These are phyloP conservation scores for Paraphaeosphaeria minitans DNA, from an alignment of 2,329 filamentous ascomycete genomes.

Conservation along the genomic window DNA sequence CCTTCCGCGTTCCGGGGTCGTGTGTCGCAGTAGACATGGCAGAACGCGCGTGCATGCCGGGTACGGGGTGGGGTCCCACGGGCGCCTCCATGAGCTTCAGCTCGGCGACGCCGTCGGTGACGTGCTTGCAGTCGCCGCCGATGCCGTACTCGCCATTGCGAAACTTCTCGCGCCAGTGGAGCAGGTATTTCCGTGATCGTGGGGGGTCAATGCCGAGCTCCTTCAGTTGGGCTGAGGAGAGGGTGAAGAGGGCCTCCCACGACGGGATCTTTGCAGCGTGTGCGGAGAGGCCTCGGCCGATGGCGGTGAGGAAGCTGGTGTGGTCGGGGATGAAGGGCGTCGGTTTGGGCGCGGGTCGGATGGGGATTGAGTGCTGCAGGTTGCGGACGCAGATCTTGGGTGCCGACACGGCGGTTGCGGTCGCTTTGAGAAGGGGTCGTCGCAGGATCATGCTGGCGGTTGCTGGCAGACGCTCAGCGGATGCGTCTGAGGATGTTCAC, in stretches of 20 bases:
- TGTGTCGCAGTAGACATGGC: slow-evolving; percentile 56
- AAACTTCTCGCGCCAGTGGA: slow-evolving; percentile 88
- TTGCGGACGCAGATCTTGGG: slow-evolving; percentile 40
- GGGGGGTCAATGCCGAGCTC: slow-evolving; percentile 85
- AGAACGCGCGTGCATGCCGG: slow-evolving; percentile 32
- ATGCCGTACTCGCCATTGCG: slow-evolving; percentile 76
- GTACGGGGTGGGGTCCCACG: slow-evolving; percentile 35
- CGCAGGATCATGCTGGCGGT: slow-evolving; percentile 43
- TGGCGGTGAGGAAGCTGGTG: slow-evolving; percentile 83
- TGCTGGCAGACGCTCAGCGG: slow-evolving; percentile 4
- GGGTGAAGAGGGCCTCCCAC: slow-evolving; percentile 88
- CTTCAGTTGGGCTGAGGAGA: slow-evolving; percentile 76
- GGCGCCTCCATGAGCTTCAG: slow-evolving; percentile 63
- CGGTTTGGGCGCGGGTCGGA: slow-evolving; percentile 65
- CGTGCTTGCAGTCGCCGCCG: slow-evolving; percentile 79
- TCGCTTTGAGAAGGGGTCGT: slow-evolving; percentile 37
- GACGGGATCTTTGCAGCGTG: slow-evolving; percentile 86
- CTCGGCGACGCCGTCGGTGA: slow-evolving; percentile 64
- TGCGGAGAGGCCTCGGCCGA: slow-evolving; percentile 82
- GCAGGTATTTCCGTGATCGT: slow-evolving; percentile 78
- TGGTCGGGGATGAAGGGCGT: slow-evolving; percentile 88
- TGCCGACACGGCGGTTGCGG: slow-evolving; percentile 30
- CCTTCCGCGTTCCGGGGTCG: slow-evolving; percentile 60
- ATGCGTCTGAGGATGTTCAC: background rate
- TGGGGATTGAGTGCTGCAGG: slow-evolving; percentile 48